A percentile compares a stretch with the other conserved stretches of the same genome.
Conservation (phyloP, 768 basidiomycete genomes). For the Dacryopinax spathularia region DNA sequence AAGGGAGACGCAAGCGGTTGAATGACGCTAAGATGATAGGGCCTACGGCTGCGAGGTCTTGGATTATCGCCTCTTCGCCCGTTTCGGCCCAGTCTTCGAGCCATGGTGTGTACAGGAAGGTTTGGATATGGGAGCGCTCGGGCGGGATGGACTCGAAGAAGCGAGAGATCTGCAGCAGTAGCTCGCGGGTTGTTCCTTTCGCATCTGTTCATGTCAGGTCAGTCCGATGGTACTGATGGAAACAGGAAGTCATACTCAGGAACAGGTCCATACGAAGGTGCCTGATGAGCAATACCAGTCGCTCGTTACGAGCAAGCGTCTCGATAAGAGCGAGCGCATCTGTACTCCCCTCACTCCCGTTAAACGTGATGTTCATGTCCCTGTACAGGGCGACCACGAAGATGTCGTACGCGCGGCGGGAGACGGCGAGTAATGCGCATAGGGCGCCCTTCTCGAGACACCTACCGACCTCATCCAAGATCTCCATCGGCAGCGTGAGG, state of each 20-base stretch:
- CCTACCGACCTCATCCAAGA: background rate
- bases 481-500: background rate
- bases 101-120: background rate
- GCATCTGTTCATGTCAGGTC: background rate
- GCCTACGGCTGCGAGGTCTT: background rate
- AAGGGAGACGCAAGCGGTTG: background rate
- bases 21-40: background rate
- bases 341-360: background rate
- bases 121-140: background rate
- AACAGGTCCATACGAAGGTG: background rate
- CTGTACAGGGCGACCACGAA: slow-evolving; percentile 1
- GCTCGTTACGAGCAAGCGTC: background rate
- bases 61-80: background rate
- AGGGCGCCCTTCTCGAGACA: background rate
- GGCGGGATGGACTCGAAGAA: background rate
- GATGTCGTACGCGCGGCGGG: background rate
- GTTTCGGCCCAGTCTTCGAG: background rate
- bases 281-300: background rate
- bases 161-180: background rate
- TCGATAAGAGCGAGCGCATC: background rate
- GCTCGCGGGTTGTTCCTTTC: background rate
- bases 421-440: background rate
- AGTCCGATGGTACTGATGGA: background rate
- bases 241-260: background rate
- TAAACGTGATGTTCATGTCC: background rate